phyloP scores from a whole-genome alignment of 495 filamentous ascomycete species.

The Aspergillus leporis region DNA sequence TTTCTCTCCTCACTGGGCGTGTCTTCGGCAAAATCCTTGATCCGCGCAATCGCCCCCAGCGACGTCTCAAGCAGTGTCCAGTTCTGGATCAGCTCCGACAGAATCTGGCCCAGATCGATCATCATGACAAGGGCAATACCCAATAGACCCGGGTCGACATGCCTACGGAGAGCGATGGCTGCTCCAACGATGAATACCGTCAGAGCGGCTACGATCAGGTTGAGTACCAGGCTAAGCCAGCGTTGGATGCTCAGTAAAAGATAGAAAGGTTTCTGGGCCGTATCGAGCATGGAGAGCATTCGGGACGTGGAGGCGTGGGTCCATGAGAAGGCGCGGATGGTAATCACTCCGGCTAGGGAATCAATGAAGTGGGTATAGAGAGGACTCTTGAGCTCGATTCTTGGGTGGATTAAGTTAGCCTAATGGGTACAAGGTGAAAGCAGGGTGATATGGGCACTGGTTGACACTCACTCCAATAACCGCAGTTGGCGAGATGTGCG shows the following conservation, averaged over 20 bases:
- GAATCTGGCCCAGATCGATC: conserved; percentile 21
- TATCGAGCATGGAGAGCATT: conserved; percentile 24
- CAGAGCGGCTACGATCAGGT: conserved; percentile 25
- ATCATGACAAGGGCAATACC: conserved; percentile 33
- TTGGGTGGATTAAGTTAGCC: conserved; percentile 6
- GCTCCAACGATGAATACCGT: conserved; percentile 27
- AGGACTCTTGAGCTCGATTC: conserved; percentile 43
- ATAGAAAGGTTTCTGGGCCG: conserved; percentile 40
- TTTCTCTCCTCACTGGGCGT: conserved; percentile 26
- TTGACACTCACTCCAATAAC: conserved; percentile 56
- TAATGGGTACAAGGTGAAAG: not conserved
- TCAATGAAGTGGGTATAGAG: conserved; percentile 47
- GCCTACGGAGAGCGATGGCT: conserved; percentile 20
- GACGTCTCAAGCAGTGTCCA: conserved; percentile 34
- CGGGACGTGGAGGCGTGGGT: conserved; percentile 6
- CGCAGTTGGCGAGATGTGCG: conserved; percentile 80
- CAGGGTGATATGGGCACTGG: not conserved
- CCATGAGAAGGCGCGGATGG: conserved; percentile 46
- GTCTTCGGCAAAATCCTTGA: conserved; percentile 34
- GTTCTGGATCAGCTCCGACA: conserved; percentile 25
- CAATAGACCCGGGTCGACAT: conserved; percentile 24
- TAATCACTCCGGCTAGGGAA: conserved; percentile 35
- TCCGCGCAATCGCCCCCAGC: conserved; percentile 26
- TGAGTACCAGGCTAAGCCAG: conserved; percentile 34
- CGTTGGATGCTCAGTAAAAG: conserved; percentile 43